Evolutionary conservation across 768 basidiomycete species (phyloP).

Genomic region (Boletus sensibilis): DNA sequence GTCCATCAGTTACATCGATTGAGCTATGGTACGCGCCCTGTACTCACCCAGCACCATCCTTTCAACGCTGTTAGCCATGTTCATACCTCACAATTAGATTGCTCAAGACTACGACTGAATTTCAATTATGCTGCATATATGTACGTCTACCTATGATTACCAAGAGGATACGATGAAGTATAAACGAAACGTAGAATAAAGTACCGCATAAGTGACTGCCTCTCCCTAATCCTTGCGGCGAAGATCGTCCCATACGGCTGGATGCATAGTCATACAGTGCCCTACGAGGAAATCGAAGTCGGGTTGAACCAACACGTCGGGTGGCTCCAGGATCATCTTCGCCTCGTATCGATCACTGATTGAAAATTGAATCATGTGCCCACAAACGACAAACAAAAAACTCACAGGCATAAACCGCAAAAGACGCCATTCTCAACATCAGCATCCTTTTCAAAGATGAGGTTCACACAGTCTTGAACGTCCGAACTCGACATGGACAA

Average conservation of each 20-base stretch:
- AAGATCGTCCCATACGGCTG: conserved; percentile 47
- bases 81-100: not conserved
- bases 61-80: not conserved
- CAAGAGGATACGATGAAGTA: conserved; percentile 9
- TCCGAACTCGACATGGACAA: conserved; percentile 2
- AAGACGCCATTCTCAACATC: conserved; percentile 30
- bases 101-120: not conserved
- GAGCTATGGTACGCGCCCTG: not conserved
- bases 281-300: conserved; percentile 42
- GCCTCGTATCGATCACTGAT: conserved; percentile 28
- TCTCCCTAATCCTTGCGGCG: conserved; percentile 21
- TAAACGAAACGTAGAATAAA: conserved; percentile 13
- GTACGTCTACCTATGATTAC: conserved; percentile 15
- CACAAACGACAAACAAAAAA: conserved; percentile 6
- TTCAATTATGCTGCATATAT: conserved; percentile 7
- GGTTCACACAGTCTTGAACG: conserved; percentile 39
- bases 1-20: not conserved
- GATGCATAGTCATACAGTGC: conserved; percentile 52
- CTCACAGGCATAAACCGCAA: conserved; percentile 57
- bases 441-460: conserved; percentile 36
- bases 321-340: conserved; percentile 28
- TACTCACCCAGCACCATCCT: not conserved
- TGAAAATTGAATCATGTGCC: not conserved
- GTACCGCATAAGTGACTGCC: not conserved
- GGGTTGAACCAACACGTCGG: conserved; percentile 29